phyloP scores from a whole-genome alignment of 768 basidiomycete species.

The Psilocybe subaeruginosa region DNA sequence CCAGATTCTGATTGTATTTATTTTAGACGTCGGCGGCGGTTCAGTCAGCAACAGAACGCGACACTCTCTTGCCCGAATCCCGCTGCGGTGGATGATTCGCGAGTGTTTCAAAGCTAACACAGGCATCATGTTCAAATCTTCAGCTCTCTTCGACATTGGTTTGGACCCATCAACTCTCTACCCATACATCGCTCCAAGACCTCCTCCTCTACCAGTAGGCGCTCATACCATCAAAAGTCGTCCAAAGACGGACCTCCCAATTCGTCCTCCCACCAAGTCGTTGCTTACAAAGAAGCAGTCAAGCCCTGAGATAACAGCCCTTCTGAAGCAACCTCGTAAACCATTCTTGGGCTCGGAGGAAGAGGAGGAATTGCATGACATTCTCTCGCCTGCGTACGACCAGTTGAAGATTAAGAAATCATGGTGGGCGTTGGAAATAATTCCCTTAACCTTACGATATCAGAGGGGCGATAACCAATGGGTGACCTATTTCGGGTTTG shows the following conservation, averaged over 20 bases:
- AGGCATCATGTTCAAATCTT: conserved; percentile 62
- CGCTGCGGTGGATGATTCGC: conserved; percentile 74
- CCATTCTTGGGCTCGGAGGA: conserved; percentile 48
- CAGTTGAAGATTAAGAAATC: conserved; percentile 44
- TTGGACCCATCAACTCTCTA: conserved; percentile 51
- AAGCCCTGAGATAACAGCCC: conserved; percentile 17
- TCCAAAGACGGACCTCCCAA: conserved; percentile 27
- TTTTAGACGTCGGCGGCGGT: conserved; percentile 60
- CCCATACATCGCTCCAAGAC: conserved; percentile 40
- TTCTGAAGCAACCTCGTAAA: conserved; percentile 5
- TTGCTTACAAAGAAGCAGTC: conserved; percentile 18
- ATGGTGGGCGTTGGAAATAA: conserved; percentile 75
- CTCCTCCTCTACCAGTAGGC: conserved; percentile 32
- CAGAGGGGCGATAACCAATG: conserved; percentile 40
- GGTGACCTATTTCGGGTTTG: conserved; percentile 37
- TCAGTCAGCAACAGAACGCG: conserved; percentile 49
- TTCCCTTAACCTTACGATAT: conserved; percentile 46
- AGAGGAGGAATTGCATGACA: conserved; percentile 65
- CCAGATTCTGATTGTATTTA: not conserved
- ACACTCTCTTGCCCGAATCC: conserved; percentile 53
- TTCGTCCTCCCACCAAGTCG: conserved; percentile 22
- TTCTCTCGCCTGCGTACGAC: conserved; percentile 59
- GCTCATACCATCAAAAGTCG: conserved; percentile 27
- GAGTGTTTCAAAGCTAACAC: conserved; percentile 64
- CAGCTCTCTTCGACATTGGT: conserved; percentile 48